Conservation (phyloP, 2,329 filamentous ascomycete species). For the Diplodia seriata region DNA sequence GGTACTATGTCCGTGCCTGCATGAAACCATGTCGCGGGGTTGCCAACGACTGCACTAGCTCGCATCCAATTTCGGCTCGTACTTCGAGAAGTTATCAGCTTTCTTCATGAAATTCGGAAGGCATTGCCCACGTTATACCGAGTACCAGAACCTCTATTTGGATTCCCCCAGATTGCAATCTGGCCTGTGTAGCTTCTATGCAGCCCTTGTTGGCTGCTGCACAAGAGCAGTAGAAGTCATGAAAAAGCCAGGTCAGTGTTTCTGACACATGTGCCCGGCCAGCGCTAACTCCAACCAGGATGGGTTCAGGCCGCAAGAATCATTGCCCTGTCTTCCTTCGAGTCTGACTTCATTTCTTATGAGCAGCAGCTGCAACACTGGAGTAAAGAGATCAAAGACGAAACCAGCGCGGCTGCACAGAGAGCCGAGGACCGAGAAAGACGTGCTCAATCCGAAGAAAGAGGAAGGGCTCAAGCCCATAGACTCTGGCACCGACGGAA, state of each 20-base stretch:
- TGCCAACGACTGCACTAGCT: background rate
- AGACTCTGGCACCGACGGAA: background rate
- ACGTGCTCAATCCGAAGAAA: background rate
- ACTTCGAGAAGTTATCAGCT: conserved; percentile 2
- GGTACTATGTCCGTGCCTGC: background rate
- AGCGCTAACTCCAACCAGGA: background rate
- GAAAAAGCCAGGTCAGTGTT: background rate
- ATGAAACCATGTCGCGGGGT: background rate
- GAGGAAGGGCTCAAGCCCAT: background rate
- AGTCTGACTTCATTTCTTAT: background rate
- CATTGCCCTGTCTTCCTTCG: background rate
- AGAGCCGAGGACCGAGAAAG: background rate
- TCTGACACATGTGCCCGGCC: background rate
- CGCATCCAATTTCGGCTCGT: background rate
- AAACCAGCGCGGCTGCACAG: background rate
- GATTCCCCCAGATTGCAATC: background rate
- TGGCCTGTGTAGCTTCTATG: conserved; percentile 2
- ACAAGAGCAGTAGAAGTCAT: background rate
- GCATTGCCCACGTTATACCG: background rate
- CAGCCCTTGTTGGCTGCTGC: background rate
- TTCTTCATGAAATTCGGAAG: conserved; percentile 6
- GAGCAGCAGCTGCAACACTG: background rate
- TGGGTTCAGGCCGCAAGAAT: background rate
- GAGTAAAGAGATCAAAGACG: conserved; percentile 10
- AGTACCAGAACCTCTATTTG: background rate